These are phyloP conservation scores for Sarocladium kiliense DNA, from an alignment of 2,329 filamentous ascomycete genomes.

Conservation along the genomic window DNA sequence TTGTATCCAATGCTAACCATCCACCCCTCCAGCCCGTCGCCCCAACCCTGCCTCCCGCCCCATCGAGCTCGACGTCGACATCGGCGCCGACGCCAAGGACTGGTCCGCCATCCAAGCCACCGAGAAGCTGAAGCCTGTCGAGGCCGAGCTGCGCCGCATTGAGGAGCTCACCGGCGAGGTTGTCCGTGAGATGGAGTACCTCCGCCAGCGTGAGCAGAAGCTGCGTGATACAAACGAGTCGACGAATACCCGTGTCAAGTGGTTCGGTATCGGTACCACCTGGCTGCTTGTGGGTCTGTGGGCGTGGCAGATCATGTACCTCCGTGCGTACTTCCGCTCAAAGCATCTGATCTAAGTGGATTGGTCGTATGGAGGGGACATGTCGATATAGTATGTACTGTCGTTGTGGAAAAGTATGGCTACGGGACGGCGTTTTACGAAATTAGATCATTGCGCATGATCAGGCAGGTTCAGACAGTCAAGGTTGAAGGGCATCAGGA, in stretches of 20 bases:
- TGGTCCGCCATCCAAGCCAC: constrained; percentile 94
- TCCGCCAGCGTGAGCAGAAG: constrained; percentile 85
- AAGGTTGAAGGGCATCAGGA: too few species aligned
- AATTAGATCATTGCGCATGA: constrained; percentile 10
- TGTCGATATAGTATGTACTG: neutral
- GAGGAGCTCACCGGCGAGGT: constrained; percentile 88
- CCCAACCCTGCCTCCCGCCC: constrained; percentile 55
- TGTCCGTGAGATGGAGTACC: constrained; percentile 93
- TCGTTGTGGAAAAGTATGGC: neutral
- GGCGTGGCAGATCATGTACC: constrained; percentile 95
- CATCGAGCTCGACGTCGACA: constrained; percentile 91
- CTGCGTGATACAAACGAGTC: constrained; percentile 98
- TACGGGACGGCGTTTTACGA: constrained; percentile 18
- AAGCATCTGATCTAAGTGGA: constrained; percentile 33
- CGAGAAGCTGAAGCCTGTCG: constrained; percentile 96
- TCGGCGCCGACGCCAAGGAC: constrained; percentile 94
- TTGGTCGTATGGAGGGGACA: neutral
- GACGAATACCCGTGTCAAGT: constrained; percentile 97
- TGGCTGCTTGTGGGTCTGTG: constrained; percentile 84
- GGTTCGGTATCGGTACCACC: constrained; percentile 94
- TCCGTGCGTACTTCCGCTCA: constrained; percentile 89
- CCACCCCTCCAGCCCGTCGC: constrained; percentile 22
- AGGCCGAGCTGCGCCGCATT: constrained; percentile 87
- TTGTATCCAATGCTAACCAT: constrained; percentile 15
- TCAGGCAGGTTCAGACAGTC: neutral